Conservation (phyloP, 192 early-diverging fungal species). For the Geranomyces michiganensis region DNA sequence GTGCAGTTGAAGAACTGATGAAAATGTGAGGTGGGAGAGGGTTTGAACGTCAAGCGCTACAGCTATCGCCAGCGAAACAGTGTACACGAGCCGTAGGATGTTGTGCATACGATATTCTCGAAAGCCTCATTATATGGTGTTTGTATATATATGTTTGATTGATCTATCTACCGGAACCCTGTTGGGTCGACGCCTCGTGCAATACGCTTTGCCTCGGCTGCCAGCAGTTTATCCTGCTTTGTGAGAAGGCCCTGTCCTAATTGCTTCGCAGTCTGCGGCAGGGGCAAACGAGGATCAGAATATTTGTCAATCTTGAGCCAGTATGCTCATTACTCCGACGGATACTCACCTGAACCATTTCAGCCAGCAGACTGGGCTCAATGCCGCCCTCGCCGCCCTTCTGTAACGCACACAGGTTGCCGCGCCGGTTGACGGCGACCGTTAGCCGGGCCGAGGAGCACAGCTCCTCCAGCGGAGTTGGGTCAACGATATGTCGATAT, state of each 20-base stretch:
- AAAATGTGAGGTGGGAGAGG: too few species aligned
- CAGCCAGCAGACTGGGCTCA: constrained; percentile 73
- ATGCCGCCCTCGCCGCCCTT: constrained; percentile 77
- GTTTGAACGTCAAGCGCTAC: too few species aligned
- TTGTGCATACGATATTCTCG: too few species aligned
- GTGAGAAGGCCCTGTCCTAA: constrained; percentile 24
- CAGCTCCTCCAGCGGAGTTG: constrained; percentile 86
- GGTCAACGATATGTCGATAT: constrained; percentile 80
- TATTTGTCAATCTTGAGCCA: too few species aligned
- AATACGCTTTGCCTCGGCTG: constrained; percentile 35
- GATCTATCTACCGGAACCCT: constrained; percentile 18
- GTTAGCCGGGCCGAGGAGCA: constrained; percentile 79
- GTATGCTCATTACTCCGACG: too few species aligned
- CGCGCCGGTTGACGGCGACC: constrained; percentile 78
- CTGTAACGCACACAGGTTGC: constrained; percentile 84
- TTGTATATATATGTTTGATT: too few species aligned
- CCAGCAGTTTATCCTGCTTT: constrained; percentile 23
- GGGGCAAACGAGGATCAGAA: neutral
- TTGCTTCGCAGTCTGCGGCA: constrained; percentile 27
- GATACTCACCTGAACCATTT: constrained; percentile 74
- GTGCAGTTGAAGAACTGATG: too few species aligned
- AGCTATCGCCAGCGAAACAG: too few species aligned
- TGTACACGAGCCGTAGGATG: too few species aligned
- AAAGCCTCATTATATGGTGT: too few species aligned
- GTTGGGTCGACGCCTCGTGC: constrained; percentile 15